Base-by-base conservation (phyloP, 805 yeast species). In the Zygoascus tannicola region DNA sequence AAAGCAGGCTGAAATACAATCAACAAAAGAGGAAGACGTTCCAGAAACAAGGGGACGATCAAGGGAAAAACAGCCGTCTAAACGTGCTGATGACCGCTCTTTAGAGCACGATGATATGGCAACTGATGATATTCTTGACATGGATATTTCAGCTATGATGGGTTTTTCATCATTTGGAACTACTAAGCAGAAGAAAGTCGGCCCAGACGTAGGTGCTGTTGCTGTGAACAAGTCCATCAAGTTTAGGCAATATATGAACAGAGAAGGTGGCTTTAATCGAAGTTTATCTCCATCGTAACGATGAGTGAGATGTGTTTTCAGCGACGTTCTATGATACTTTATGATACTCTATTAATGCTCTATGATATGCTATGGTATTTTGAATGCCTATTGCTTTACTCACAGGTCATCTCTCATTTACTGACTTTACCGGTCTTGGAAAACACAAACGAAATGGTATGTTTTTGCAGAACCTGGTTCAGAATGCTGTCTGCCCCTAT, bases 181-280 rank as follows among this genome's bases (percentile, higher is more conserved):
- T 16, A 67, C 73, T 19, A 69, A 69, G 3, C 64, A 66, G 44
- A 67, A 63, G 23, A 71, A 66, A 10, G 51, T 51, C 16, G 67
- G 64, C 0, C 44, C 64, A 3, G 60, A 63, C 40, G 50, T 51
- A 5, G 53, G 61, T 3, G 68, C 64, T 1, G 69, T 68, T 3
- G 51, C 54, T 1, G 56, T 55, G 12, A 50, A 49, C 20, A 54
- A 55, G 46, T 53, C 55, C n/a, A 48, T 65, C 2, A 62, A 57
- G 34, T 68, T 60, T 50, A 49, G 73, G 26, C 72, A 68, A 55
- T 68, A 68, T 44, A 68, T 66, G 71, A 68, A 66, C 52, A 54
- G 70, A 22, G 48, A 33, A 22, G 62, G 62, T 35, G 71, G 71
- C 1, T 66, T 65, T 49, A 67, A 66, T 44, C 47, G 70, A 32